Conservation (phyloP, 345 rosid species). For the Zanthoxylum bungeanum region DNA sequence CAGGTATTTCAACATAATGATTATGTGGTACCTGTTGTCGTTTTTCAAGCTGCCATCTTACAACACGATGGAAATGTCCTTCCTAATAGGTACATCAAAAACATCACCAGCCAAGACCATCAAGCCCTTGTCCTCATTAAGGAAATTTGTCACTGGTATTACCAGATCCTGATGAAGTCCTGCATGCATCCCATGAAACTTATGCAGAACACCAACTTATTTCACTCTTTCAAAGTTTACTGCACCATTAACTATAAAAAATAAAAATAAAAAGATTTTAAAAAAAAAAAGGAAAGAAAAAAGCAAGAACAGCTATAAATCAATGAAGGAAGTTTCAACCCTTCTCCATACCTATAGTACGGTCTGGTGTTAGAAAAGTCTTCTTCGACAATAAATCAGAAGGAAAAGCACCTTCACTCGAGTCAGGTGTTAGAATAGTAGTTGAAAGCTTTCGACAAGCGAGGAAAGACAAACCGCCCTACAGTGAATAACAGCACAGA, state of each 20-base stretch:
- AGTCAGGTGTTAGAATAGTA: constrained; percentile 52
- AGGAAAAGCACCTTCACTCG: constrained; percentile 52
- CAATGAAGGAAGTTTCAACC: not conserved
- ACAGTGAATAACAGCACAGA: constrained; percentile 13
- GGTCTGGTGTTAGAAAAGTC: constrained; percentile 44
- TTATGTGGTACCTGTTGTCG: constrained; percentile 64
- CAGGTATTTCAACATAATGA: not conserved
- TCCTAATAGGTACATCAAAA: constrained; percentile 89
- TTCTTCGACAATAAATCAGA: constrained; percentile 54
- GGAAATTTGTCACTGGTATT: constrained; percentile 80
- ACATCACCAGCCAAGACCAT: constrained; percentile 92
- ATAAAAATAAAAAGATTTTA: not conserved
- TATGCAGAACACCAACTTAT: not conserved
- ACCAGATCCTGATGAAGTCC: constrained; percentile 77
- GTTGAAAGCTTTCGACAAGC: constrained; percentile 49
- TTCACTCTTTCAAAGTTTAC: not conserved
- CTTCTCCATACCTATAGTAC: constrained; percentile 47
- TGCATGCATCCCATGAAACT: constrained; percentile 19
- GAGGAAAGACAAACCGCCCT: constrained; percentile 42
- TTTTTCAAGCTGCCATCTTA: constrained; percentile 89
- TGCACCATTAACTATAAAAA: not conserved
- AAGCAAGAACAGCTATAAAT: not conserved
- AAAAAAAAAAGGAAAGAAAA: not conserved
- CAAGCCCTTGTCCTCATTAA: constrained; percentile 67
- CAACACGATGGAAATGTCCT: constrained; percentile 91